Base-by-base conservation (phyloP, 1,139 yeast species). In the Blastobotrys apis region DNA sequence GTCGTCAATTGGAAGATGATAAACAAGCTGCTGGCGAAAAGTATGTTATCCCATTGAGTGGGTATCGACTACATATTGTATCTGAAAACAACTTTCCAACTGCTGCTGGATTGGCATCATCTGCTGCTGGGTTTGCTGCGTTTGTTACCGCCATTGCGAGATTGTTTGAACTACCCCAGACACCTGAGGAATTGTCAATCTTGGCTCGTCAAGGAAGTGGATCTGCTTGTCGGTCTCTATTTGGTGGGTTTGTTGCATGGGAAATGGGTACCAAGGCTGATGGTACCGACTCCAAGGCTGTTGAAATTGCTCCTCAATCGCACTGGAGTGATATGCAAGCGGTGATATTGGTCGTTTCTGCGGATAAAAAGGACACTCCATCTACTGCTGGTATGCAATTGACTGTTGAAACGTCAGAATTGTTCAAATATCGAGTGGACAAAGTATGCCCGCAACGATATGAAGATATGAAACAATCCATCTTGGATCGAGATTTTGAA, bases 171-270 rank as follows among this genome's bases (percentile, higher is more conserved):
- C 78, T 94, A 49, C 95, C 95, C 16, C 84, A 84, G 57, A 77
- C 83, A 49, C 73, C 77, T 62, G 84, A 94, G 19, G 96, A 88
- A 57, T 75, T 94, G 52, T 85, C 96, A 51, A 84, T 83, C 59
- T 82, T 92, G 58, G 98, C 99, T 13, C 81, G 99, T 67, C 92
- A 88, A 67, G 99, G 99, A 17, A 87, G 97, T 13, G 99, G 98
- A 2, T 87, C 97, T 12, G 98, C 98, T 8, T 92, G 98, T 67
- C 77, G 99, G 65, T 92, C 97, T 10, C 72, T 92, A 48, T 87
- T 86, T 66, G 98, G 98, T 39, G 99, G 99, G 5, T 92, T 81
- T 63, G 98, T 92, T 13, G 97, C 97, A 3, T 92, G 99, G 99
- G 96, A 92, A 66, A 90, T 88, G 97, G 99, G 99, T 44, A 53